These are phyloP conservation scores for Candida germanica DNA, from an alignment of 805 yeast genomes.

Conservation along the genomic window DNA sequence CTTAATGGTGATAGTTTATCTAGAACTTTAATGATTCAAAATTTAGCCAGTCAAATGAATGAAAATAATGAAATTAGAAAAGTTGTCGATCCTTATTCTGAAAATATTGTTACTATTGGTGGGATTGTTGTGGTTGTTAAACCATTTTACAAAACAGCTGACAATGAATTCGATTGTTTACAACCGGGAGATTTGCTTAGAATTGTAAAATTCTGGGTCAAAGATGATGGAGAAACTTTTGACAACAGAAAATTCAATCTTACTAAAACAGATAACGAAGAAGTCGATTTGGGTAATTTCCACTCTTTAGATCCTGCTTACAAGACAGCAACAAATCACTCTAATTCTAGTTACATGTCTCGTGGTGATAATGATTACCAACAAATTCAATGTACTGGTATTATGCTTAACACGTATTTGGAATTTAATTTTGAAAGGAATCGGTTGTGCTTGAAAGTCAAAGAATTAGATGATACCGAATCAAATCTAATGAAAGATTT, in stretches of 20 bases:
- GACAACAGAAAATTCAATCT: not conserved
- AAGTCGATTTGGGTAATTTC: not conserved
- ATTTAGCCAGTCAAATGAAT: slow-evolving; percentile 16
- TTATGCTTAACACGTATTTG: slow-evolving; percentile 26
- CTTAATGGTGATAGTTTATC: slow-evolving; percentile 20
- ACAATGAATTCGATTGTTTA: slow-evolving; percentile 16
- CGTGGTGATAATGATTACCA: slow-evolving; percentile 11
- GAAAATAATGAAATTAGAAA: slow-evolving; percentile 14
- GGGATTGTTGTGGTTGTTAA: slow-evolving; percentile 31
- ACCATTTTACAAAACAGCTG: slow-evolving; percentile 19
- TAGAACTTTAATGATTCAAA: slow-evolving; percentile 26
- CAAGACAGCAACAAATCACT: slow-evolving; percentile 13
- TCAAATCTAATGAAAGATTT: slow-evolving; percentile 25
- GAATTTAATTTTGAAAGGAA: slow-evolving; percentile 14
- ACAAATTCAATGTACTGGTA: slow-evolving; percentile 27
- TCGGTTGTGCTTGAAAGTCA: slow-evolving; percentile 16
- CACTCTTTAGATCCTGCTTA: not conserved
- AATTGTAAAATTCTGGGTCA: slow-evolving; percentile 23
- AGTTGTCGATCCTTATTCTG: slow-evolving; percentile 30
- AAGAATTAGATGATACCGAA: slow-evolving; percentile 12
- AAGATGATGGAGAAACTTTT: slow-evolving; percentile 4
- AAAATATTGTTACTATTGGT: slow-evolving; percentile 22
- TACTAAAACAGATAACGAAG: not conserved
- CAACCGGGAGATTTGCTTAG: slow-evolving; percentile 31
- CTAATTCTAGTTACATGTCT: slow-evolving; percentile 6